These are phyloP conservation scores for Fusarium sacchari DNA, from an alignment of 2,329 filamentous ascomycete species.

Conservation along the genomic window DNA sequence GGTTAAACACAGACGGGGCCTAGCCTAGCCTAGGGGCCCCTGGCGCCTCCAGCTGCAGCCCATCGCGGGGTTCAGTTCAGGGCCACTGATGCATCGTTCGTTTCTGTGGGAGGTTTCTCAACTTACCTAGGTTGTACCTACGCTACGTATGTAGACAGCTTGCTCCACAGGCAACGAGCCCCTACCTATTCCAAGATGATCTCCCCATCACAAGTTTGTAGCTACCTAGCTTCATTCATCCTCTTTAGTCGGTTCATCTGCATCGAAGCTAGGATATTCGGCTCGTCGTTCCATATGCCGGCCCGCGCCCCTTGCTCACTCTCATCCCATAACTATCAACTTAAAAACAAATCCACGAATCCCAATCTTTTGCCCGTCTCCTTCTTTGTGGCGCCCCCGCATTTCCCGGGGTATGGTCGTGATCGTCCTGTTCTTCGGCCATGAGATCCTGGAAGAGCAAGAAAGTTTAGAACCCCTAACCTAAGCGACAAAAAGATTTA, in stretches of 20 bases:
- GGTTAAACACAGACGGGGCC: slow-evolving; percentile 33
- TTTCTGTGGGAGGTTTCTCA: not conserved
- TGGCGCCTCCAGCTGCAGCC: not conserved
- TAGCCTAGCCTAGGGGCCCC: too few relatives aligned
- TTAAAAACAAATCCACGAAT: slow-evolving; percentile 35
- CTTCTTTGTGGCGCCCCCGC: slow-evolving; percentile 33
- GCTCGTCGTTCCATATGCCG: slow-evolving; percentile 35
- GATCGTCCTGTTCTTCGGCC: slow-evolving; percentile 12
- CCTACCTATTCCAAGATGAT: not conserved
- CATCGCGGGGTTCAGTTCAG: slow-evolving; percentile 25
- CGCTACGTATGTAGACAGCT: not conserved
- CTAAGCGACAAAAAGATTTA: too few relatives aligned
- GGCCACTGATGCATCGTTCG: not conserved
- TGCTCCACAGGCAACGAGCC: not conserved
- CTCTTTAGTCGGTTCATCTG: not conserved
- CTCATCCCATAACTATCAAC: slow-evolving; percentile 14
- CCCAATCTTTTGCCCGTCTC: slow-evolving; percentile 13
- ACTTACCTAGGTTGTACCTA: not conserved
- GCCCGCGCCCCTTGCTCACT: not conserved
- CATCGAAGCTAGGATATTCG: slow-evolving; percentile 38
- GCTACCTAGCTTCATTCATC: not conserved
- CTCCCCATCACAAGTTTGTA: not conserved
- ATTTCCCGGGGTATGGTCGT: slow-evolving; percentile 36
- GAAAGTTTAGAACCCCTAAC: too few relatives aligned
- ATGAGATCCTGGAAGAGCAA: not conserved